Percentiles rank a stretch among this genome's conserved stretches.
Conservation (phyloP, 768 basidiomycete genomes). For the Rhizopogon salebrosus region DNA sequence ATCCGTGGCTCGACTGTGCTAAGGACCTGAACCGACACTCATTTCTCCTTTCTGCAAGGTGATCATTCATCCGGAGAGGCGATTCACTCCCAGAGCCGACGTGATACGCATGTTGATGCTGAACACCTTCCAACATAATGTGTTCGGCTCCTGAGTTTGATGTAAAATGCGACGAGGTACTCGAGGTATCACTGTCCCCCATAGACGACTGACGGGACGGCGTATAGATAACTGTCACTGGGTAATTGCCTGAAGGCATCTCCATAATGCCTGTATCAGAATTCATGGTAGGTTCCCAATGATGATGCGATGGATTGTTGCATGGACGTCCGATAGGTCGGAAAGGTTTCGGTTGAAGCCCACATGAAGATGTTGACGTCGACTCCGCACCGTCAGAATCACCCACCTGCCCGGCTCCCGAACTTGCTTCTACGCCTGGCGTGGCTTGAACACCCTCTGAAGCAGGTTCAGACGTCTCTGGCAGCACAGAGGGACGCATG, state of each 20-base stretch:
- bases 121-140: background rate
- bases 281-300: background rate
- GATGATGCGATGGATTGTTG: background rate
- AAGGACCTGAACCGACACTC: conserved; percentile 68
- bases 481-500: conserved; percentile 29
- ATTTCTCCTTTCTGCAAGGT: conserved; percentile 38
- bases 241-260: conserved; percentile 24
- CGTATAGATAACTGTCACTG: conserved; percentile 31
- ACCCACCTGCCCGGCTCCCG: too few relatives aligned
- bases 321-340: background rate
- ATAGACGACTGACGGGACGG: conserved; percentile 16
- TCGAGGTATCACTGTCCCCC: conserved; percentile 11
- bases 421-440: background rate
- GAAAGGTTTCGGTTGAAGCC: background rate
- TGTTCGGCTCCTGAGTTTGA: background rate
- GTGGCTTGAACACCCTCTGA: background rate
- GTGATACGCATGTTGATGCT: background rate
- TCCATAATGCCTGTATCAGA: conserved; percentile 10
- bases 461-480: conserved; percentile 15
- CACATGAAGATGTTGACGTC: background rate
- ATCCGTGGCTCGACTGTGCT: conserved; percentile 49
- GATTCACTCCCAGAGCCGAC: conserved; percentile 34
- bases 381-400: background rate
- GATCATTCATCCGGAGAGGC: conserved; percentile 33
- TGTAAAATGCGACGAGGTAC: conserved; percentile 27